phyloP scores from a whole-genome alignment of 257 asterid species.

The Jaltomata sinuosa region DNA sequence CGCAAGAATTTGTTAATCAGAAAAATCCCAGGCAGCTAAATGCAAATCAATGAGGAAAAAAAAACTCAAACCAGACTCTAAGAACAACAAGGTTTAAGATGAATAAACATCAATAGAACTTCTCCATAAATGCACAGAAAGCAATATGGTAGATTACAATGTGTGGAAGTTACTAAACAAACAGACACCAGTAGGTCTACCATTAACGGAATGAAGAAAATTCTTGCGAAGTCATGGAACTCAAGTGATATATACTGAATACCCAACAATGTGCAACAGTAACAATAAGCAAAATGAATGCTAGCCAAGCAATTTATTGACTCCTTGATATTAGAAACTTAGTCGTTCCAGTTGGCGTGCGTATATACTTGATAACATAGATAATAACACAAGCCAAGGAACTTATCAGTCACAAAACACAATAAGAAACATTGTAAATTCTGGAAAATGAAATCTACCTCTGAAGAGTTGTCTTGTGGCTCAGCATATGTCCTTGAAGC shows the following conservation, averaged over 20 bases:
- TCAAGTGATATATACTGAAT: not conserved
- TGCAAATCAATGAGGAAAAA: not conserved
- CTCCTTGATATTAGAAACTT: not conserved
- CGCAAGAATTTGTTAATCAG: not conserved
- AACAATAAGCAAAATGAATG: not conserved
- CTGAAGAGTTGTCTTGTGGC: slow-evolving; percentile 49
- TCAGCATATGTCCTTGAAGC: slow-evolving; percentile 43
- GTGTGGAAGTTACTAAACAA: not conserved
- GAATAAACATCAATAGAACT: not conserved
- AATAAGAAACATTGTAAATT: not conserved
- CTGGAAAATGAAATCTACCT: slow-evolving; percentile 37
- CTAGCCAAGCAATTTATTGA: not conserved
- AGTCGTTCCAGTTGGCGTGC: not conserved
- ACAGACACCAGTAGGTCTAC: not conserved
- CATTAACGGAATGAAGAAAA: not conserved
- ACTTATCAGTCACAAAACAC: not conserved
- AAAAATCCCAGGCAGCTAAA: not conserved
- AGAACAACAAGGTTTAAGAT: not conserved
- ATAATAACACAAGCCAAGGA: not conserved
- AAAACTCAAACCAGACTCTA: not conserved
- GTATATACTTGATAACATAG: not conserved
- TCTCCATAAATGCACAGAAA: not conserved
- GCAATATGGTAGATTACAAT: not conserved
- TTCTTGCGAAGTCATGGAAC: not conserved
- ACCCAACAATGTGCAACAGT: not conserved